Evolutionary conservation across 192 early-diverging fungal species (phyloP), one percentile per base, ranked within the genome.

Genomic region (Piromyces sp.): DNA sequence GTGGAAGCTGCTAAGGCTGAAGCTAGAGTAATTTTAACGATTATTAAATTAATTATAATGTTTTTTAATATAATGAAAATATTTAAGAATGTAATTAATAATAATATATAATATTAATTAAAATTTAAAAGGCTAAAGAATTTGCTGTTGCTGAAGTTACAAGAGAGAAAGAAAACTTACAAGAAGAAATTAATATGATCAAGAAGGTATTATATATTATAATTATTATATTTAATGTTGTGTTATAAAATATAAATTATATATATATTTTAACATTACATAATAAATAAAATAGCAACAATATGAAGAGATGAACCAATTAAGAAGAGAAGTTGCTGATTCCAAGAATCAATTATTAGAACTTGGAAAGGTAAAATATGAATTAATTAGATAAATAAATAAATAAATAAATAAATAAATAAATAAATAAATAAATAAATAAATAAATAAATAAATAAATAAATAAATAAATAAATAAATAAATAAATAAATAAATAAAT

Each of bases 121-220:
- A 22, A 9, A 68, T 28, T 7, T 26, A 11, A 68, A 22, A 68
- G 51, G 51, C 51, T 68, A 68, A 68, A n/a, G 51, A 68, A 26
- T 26, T 68, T 68, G 51, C 51, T n/a, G 51, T 68, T 36, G 28
- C 81, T 30, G 40, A 37, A 79, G 81, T 79, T 40, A 37, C 81
- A 9, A 37, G 30, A 30, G 81, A 30, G 7, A 79, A 81, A 37
- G 81, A 81, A 88, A 79, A 84, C 16, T 89, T 89, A 82, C 31
- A 37, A 12, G 83, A 80, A 16, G 87, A 91, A 82, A 90, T 95
- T 14, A 95, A 97, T 83, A 94, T 96, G 88, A 94, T 98, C 83
- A 92, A 95, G 79, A 95, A 97, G 86, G 91, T 95, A 80, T 94
- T 96, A 87, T 92, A 93, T 81, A 91, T 91, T 94, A 84, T 91